Evolutionary conservation across 257 asterid species (phyloP), one percentile per base, ranked within the genome.

Genomic region (Mentha longifolia): DNA sequence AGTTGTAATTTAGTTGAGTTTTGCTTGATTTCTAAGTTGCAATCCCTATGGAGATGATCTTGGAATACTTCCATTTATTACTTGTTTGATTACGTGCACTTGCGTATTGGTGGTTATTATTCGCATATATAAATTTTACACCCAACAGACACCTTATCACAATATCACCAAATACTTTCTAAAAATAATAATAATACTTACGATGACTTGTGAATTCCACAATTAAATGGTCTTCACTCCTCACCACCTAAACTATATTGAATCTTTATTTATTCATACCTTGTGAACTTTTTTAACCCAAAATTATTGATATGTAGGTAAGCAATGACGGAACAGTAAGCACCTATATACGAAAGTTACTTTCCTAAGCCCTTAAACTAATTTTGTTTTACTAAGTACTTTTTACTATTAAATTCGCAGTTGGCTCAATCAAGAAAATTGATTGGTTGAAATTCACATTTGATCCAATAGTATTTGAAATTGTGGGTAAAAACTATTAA

Each of bases 391-490:
- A 54, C 16, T 4, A 20, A 12, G 3, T 9, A 2, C 37, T 10
- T 39, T 55, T 22, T 22, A 56, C 7, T 25, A 25, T 11, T 12
- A 56, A 1, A 56, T 22, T 56, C 41, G 41, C 10, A 17, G 12
- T 55, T 15, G 28, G 10, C 47, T 47, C 3, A 19, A 67, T 39
- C 4, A 67, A 35, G 63, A 19, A 52, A 39, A 35, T 7, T 52
- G 25, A 65, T 37, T 52, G 41, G 41, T 67, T 17, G 52, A 51
- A 35, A 52, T n/a, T n/a, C n/a, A n/a, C n/a, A n/a, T n/a, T n/a
- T n/a, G n/a, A 11, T 10, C 31, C 42, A 20, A 17, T 14, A 68
- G 9, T 14, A 54, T 3, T 20, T 11, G 12, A 14, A 16, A 46
- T 46, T 20, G 7, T 25, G 2, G 51, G 17, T 14, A 3, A 9